Conservation (phyloP, 2,329 filamentous ascomycete species). For the Fusarium sulawesiense region DNA sequence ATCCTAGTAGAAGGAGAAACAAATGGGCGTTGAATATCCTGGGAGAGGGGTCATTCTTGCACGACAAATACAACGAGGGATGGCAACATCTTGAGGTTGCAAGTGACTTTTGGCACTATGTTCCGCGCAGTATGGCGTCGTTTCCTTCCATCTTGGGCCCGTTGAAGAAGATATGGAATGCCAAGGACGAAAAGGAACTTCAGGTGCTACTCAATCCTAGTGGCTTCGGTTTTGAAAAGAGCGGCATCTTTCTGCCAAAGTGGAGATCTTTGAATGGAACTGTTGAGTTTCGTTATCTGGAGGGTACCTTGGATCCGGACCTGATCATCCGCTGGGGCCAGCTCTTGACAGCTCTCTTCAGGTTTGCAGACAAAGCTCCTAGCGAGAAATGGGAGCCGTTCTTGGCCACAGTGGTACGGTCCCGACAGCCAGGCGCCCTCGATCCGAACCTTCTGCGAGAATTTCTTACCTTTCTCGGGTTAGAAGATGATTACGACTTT, state of each 20-base stretch:
- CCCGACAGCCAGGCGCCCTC: neutral
- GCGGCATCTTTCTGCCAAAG: constrained; percentile 5
- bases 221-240: neutral
- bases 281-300: constrained; percentile 38
- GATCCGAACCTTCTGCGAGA: constrained; percentile 7
- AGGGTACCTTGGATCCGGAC: constrained; percentile 35
- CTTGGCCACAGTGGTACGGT: neutral
- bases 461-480: constrained; percentile 24
- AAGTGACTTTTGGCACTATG: constrained; percentile 22
- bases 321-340: constrained; percentile 36
- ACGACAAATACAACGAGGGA: neutral
- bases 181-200: neutral
- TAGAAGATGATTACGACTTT: constrained; percentile 21
- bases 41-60: neutral
- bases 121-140: neutral
- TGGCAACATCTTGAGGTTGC: neutral
- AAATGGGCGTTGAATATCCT: neutral
- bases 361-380: constrained; percentile 34
- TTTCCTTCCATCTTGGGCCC: neutral
- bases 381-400: constrained; percentile 22
- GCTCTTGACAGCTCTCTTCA: constrained; percentile 34
- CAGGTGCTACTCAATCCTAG: neutral
- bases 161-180: constrained; percentile 28
- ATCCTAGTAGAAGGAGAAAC: neutral
- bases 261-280: constrained; percentile 2